A percentile compares a stretch with the other conserved stretches of the same genome.
Conservation (phyloP, 2,329 filamentous ascomycete genomes). For the Westerdykella aurantiaca region DNA sequence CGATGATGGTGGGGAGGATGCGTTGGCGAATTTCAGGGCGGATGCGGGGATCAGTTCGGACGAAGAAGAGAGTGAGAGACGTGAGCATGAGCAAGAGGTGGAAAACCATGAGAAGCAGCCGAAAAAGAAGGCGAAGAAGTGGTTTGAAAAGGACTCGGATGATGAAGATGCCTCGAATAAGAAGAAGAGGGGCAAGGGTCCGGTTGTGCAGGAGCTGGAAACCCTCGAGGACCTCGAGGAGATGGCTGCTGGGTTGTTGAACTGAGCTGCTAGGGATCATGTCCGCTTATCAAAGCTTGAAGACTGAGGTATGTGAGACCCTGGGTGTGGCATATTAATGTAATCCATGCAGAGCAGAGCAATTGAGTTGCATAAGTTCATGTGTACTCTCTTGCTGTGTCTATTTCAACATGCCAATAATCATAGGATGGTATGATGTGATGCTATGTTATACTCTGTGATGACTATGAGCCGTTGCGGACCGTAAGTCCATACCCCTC, state of each 20-base stretch:
- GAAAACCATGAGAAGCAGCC: slow-evolving; percentile 42
- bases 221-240: slow-evolving; percentile 75
- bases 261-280: slow-evolving; percentile 3
- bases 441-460: too few species aligned
- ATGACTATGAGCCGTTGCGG: too few species aligned
- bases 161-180: slow-evolving; percentile 40
- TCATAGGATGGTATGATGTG: too few species aligned
- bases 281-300: too few species aligned
- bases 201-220: slow-evolving; percentile 63
- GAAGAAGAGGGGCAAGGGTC: slow-evolving; percentile 40
- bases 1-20: slow-evolving; percentile 33
- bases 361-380: too few species aligned
- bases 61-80: slow-evolving; percentile 37
- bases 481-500: too few species aligned
- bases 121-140: slow-evolving; percentile 58
- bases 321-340: too few species aligned
- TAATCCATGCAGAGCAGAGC: too few species aligned
- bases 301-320: too few species aligned
- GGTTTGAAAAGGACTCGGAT: slow-evolving; percentile 65
- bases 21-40: slow-evolving; percentile 40
- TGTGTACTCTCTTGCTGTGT: too few species aligned
- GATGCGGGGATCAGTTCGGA: slow-evolving; percentile 25
- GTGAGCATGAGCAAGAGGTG: slow-evolving; percentile 41
- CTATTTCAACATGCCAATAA: too few species aligned
- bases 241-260: slow-evolving; percentile 66